Evolutionary conservation across 2,329 filamentous ascomycete genomes (phyloP), one percentile per base, ranked within the genome.

Genomic region (Aspergillus tanneri): DNA sequence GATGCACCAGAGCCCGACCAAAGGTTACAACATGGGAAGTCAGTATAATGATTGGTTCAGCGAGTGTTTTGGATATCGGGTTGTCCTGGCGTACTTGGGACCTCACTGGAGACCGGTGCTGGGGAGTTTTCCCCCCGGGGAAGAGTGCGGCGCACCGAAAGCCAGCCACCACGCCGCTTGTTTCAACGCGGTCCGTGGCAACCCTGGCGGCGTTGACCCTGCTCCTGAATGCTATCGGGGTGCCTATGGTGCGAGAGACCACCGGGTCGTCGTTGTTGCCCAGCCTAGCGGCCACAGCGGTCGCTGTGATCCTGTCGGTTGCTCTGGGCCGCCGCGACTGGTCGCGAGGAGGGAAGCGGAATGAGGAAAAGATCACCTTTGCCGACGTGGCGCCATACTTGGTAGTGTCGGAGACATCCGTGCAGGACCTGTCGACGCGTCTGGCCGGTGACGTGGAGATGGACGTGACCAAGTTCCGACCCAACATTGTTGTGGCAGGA

Each of bases 401-500:
- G 11, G 68, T 96, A 19, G 78, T 85, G 4, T 88, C 84, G 0
- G 77, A 84, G 51, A 78, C 82, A 2, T 93, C 87, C 1, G 77
- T 91, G n/a, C 69, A 76, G 16, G 77, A 88, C 57, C 80, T 95
- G 38, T 82, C 80, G 25, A 64, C 65, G 5, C 77, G 83, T 3
- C 67, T 89, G 5, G 70, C 76, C 0, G 64, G 64, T 0, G 72
- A 69, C 10, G 67, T 76, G 23, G 61, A 71, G 16, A 77, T 87
- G 71, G 83, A 85, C 44, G 81, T 87, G 63, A 78, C 77, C 30
- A 86, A 86, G 58, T 87, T 90, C 66, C 80, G 87, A 27, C 85
- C 86, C 0, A 90, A 89, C 63, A 79, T 90, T 38, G 82, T 90
- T 1, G 69, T 90, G 1, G 78, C 80, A 28, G 83, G 82, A 2